phyloP scores from a whole-genome alignment of 768 basidiomycete genomes.

The Boletus rubroflammeus region DNA sequence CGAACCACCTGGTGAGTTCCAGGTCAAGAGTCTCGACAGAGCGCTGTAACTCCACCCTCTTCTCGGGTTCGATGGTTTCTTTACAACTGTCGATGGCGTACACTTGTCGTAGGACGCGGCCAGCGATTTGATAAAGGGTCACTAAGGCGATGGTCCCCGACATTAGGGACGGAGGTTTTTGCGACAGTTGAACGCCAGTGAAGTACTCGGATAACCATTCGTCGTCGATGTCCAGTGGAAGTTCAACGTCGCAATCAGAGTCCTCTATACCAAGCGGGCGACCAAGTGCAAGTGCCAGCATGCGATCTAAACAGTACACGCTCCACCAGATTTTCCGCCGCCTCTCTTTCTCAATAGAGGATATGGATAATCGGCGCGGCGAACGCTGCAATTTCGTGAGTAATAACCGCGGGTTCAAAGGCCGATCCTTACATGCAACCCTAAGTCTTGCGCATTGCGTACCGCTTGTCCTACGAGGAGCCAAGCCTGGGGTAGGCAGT shows the following conservation, averaged over 20 bases:
- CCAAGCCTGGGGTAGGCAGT: constrained; percentile 94
- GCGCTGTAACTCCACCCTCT: constrained; percentile 70
- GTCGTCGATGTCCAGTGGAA: constrained; percentile 82
- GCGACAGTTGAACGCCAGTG: constrained; percentile 54
- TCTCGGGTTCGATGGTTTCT: constrained; percentile 69
- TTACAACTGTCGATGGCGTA: constrained; percentile 78
- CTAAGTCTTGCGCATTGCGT: constrained; percentile 85
- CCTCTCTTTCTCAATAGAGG: constrained; percentile 82
- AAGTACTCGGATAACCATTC: constrained; percentile 71
- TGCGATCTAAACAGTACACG: constrained; percentile 85
- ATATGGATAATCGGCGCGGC: constrained; percentile 65
- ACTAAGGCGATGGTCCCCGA: constrained; percentile 73
- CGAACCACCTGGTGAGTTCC: constrained; percentile 80
- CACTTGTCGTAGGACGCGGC: constrained; percentile 75
- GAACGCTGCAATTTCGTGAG: constrained; percentile 57
- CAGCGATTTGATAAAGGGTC: constrained; percentile 80
- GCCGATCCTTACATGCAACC: constrained; percentile 73
- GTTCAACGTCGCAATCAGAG: constrained; percentile 85
- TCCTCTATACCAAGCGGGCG: constrained; percentile 88
- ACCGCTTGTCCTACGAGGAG: constrained; percentile 88
- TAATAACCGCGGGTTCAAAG: constrained; percentile 2
- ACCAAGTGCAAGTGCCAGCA: constrained; percentile 88
- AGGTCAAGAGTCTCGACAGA: constrained; percentile 75
- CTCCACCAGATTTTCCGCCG: constrained; percentile 94
- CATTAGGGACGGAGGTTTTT: constrained; percentile 69